phyloP scores from a whole-genome alignment of 2,329 filamentous ascomycete genomes.

The Sporothrix sp. region DNA sequence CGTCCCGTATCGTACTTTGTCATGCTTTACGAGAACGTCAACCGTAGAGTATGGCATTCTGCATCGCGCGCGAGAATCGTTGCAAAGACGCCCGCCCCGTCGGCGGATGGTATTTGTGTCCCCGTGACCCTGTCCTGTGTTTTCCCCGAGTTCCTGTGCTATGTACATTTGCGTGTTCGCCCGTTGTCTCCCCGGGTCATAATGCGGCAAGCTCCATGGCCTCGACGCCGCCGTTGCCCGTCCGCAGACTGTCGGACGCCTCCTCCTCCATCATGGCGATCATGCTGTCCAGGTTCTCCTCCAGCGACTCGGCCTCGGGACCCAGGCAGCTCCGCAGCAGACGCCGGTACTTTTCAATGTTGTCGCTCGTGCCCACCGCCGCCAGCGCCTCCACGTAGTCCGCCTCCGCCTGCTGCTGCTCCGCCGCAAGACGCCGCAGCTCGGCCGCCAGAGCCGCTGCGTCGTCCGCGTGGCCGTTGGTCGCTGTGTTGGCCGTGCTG shows the following conservation, averaged over 20 bases:
- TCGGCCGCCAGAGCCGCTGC: constrained; percentile 47
- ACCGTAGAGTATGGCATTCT: no score
- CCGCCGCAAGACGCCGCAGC: constrained; percentile 45
- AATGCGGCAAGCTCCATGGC: constrained; percentile 15
- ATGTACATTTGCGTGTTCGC: background rate
- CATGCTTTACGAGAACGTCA: no score
- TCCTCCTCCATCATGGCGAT: constrained; percentile 57
- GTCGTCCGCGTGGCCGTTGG: constrained; percentile 28
- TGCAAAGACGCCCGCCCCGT: no score
- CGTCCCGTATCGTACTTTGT: no score
- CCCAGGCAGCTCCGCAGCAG: constrained; percentile 60
- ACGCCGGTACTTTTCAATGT: constrained; percentile 62
- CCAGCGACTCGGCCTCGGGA: constrained; percentile 58
- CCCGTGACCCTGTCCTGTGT: background rate
- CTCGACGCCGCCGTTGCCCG: constrained; percentile 7
- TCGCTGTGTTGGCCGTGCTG: constrained; percentile 5
- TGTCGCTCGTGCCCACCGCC: constrained; percentile 60
- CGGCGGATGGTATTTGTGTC: no score
- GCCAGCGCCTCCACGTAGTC: constrained; percentile 61
- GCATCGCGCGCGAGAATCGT: no score
- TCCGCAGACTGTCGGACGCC: constrained; percentile 32
- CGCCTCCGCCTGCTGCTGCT: constrained; percentile 52
- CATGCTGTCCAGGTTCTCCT: constrained; percentile 51
- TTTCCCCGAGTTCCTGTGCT: background rate
- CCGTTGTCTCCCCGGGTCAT: background rate